Evolutionary conservation across 768 basidiomycete species (phyloP).

Genomic region (Suillus cothurnatus): DNA sequence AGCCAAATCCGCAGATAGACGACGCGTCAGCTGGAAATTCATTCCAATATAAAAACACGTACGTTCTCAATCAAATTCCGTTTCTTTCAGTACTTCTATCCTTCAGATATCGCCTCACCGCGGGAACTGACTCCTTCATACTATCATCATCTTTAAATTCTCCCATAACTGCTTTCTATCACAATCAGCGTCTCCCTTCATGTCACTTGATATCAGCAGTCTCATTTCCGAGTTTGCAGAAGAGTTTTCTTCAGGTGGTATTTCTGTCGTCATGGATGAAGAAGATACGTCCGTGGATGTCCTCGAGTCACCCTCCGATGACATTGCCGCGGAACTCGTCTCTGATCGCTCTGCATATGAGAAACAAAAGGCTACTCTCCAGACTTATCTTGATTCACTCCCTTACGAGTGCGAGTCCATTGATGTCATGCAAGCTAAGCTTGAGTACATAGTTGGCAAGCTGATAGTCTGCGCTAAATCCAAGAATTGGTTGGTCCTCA

Average conservation of each 20-base stretch:
- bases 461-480: slow-evolving; percentile 71
- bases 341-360: slow-evolving; percentile 47
- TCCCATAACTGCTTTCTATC: slow-evolving; percentile 4
- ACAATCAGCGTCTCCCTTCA: background rate
- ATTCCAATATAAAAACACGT: slow-evolving; percentile 22
- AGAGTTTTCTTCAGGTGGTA: slow-evolving; percentile 19
- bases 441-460: slow-evolving; percentile 70
- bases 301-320: slow-evolving; percentile 43
- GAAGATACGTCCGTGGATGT: slow-evolving; percentile 53
- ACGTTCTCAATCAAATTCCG: slow-evolving; percentile 22
- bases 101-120: background rate
- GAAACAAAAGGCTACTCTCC: slow-evolving; percentile 60
- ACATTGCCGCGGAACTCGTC: slow-evolving; percentile 19
- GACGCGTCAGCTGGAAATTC: slow-evolving; percentile 31
- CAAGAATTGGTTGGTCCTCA: slow-evolving; percentile 73
- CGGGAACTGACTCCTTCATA: background rate
- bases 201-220: slow-evolving; percentile 24
- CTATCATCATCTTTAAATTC: background rate
- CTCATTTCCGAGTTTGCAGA: slow-evolving; percentile 28
- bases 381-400: slow-evolving; percentile 64
- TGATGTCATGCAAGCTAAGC: slow-evolving; percentile 69
- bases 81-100: slow-evolving; percentile 11
- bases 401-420: slow-evolving; percentile 75
- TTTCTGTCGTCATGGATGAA: slow-evolving; percentile 53
- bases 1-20: slow-evolving; percentile 11